Base-by-base conservation (phyloP, 2,329 filamentous ascomycete genomes). In the Epichloe coenophiala region DNA sequence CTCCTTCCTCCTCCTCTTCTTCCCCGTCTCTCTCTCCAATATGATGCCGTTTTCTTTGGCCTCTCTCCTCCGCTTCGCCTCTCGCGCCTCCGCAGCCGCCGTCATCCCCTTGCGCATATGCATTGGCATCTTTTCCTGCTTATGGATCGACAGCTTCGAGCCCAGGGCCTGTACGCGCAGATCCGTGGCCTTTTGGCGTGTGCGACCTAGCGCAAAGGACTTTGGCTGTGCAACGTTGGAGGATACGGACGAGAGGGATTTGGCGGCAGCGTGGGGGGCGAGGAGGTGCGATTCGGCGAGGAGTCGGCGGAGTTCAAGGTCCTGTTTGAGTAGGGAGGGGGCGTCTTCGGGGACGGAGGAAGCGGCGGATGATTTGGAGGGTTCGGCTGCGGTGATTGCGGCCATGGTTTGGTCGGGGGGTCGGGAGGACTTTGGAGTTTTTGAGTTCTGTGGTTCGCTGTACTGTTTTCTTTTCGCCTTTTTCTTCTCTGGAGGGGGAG, bases 251-350 rank as follows among this genome's bases (percentile, higher is more conserved):
- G 64, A 60, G 54, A 64, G 62, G 53, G 65, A 61, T n/a, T 51
- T 52, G 17, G 76, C 73, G 43, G 76, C 74, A 3, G 75, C 72
- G 1, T 77, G 71, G 13, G 65, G 61, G 12, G 61, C 55, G 51
- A 97, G 81, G 54, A 97, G 83, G 68, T 95, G 89, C 0, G 90
- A 96, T 73, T 98, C 93, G 58, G 84, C 78, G 52, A 98, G 80
- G 40, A 98, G 81, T 45, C 89, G 84, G 65, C 96, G 91, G 13
- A 98, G 81, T 39, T 88, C 90, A 49, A 95, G 81, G 65, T 97
- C 93, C 66, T 96, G 90, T 64, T 90, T 89, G 17, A 97, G 76
- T 54, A 95, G 85, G 11, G 77, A 77, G 55, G 74, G 74, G 48
- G 76, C 76, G 61, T 84, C 78, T 61, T 84, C 79, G 53, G 75